phyloP scores from a whole-genome alignment of 768 basidiomycete species.

The Naganishia antarctica region DNA sequence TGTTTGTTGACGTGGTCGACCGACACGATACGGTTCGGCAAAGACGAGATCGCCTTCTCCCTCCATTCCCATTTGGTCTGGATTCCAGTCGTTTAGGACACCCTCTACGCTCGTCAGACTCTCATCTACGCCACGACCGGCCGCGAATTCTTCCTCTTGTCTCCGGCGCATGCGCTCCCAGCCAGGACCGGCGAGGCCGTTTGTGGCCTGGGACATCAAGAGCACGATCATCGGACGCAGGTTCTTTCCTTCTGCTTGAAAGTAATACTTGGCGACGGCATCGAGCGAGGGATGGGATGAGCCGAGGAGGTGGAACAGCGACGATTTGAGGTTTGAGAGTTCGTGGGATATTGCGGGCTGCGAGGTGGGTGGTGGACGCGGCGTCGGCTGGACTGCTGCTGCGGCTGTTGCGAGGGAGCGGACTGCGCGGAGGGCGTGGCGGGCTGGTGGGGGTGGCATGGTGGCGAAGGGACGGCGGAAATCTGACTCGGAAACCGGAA shows the following conservation, averaged over 20 bases:
- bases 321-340: conserved; percentile 64
- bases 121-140: conserved; percentile 63
- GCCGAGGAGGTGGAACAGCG: conserved; percentile 71
- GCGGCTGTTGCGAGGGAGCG: background rate
- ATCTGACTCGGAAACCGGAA: no score
- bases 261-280: conserved; percentile 87
- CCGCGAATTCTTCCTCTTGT: conserved; percentile 17
- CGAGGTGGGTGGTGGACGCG: background rate
- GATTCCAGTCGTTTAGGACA: conserved; percentile 86
- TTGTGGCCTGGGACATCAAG: conserved; percentile 84
- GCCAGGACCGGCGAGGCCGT: conserved; percentile 67
- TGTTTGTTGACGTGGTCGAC: background rate
- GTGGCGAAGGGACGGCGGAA: no score
- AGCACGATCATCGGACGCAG: conserved; percentile 83
- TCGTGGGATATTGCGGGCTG: conserved; percentile 50
- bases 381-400: background rate
- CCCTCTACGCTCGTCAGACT: conserved; percentile 69
- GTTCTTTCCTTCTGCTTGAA: conserved; percentile 72
- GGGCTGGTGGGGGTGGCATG: background rate
- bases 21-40: conserved; percentile 37
- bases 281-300: conserved; percentile 82
- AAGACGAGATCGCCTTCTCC: conserved; percentile 33
- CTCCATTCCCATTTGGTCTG: conserved; percentile 49
- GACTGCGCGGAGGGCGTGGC: background rate
- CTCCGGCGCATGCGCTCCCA: conserved; percentile 35